Conservation (phyloP, 2,329 filamentous ascomycete species). For the Drechslera avenae region DNA sequence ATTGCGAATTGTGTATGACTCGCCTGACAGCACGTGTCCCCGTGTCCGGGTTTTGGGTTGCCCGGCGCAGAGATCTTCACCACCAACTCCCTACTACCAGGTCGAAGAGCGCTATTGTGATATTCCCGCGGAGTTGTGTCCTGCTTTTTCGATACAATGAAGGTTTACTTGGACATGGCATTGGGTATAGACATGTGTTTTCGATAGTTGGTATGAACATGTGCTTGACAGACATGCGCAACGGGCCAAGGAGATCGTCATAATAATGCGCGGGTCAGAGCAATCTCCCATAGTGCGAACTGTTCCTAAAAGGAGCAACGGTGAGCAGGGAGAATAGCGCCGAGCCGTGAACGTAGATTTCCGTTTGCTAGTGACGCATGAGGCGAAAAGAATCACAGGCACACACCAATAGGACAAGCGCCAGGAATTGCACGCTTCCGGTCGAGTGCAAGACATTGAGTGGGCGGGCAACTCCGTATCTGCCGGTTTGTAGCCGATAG, state of each 20-base stretch:
- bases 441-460: not conserved
- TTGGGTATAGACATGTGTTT: not conserved
- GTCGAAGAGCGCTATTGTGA: not conserved
- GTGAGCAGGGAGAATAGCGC: not conserved
- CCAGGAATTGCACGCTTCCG: not conserved
- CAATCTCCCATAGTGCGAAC: not conserved
- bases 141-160: not conserved
- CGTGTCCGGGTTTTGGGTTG: slow-evolving; percentile 1
- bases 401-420: not conserved
- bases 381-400: not conserved
- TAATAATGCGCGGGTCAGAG: not conserved
- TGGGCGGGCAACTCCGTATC: not conserved
- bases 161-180: not conserved
- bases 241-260: slow-evolving; percentile 1
- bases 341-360: not conserved
- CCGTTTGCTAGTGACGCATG: not conserved
- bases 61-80: not conserved
- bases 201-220: slow-evolving; percentile 1
- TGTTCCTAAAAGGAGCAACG: not conserved
- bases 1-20: slow-evolving; percentile 1
- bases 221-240: not conserved
- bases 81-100: not conserved
- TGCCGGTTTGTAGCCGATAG: too few species aligned
- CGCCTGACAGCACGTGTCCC: slow-evolving; percentile 2
- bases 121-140: too few species aligned